Evolutionary conservation across 306 rosid genomes (phyloP).

Genomic region (Notholithocarpus densiflorus): DNA sequence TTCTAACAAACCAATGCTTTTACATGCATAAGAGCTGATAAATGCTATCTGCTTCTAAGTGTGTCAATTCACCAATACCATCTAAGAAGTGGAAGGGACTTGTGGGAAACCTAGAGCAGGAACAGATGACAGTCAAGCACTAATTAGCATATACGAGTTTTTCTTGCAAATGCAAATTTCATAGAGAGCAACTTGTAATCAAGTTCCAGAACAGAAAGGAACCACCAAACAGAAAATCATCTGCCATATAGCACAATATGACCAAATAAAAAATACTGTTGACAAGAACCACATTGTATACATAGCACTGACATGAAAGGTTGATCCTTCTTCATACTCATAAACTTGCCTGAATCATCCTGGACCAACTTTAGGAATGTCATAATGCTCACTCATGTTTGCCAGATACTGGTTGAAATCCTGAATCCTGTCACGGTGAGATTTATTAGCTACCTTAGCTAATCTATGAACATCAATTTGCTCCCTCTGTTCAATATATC

Average conservation of each 20-base stretch:
- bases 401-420: constrained; percentile 97
- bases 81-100: not conserved
- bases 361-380: constrained; percentile 96
- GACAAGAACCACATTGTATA: constrained; percentile 11
- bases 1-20: not conserved
- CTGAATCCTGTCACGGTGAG: constrained; percentile 95
- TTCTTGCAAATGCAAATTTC: not conserved
- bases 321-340: constrained; percentile 8
- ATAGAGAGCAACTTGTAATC: not conserved
- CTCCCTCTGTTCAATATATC: constrained; percentile 94
- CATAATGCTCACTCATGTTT: constrained; percentile 99
- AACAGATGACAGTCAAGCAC: not conserved
- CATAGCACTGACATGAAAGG: constrained; percentile 4
- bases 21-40: not conserved
- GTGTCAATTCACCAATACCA: not conserved
- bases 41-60: not conserved
- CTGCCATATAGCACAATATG: not conserved
- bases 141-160: not conserved
- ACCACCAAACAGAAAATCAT: constrained; percentile 2
- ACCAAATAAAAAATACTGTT: not conserved
- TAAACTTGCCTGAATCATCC: constrained; percentile 38
- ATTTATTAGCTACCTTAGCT: constrained; percentile 80
- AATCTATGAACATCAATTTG: constrained; percentile 66
- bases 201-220: not conserved
- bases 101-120: not conserved